phyloP scores from a whole-genome alignment of 1,284 basidiomycete genomes.

The Naganishia cerealis region DNA sequence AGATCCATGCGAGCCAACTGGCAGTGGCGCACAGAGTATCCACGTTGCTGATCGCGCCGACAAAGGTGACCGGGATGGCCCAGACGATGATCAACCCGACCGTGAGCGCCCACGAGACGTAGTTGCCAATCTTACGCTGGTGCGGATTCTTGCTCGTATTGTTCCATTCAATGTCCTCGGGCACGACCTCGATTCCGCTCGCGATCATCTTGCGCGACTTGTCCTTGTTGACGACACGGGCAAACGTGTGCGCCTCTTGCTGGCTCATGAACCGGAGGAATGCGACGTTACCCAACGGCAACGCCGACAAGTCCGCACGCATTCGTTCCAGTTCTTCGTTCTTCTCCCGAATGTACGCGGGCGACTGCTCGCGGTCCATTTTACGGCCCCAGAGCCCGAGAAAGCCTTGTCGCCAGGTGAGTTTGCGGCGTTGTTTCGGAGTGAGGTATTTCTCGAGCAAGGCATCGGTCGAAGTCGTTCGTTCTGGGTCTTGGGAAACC shows the following conservation, averaged over 20 bases:
- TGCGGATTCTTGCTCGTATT: slow-evolving; percentile 63
- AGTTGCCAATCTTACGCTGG: slow-evolving; percentile 56
- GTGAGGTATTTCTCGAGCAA: slow-evolving; percentile 56
- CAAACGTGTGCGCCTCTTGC: slow-evolving; percentile 58
- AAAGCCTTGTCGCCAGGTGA: slow-evolving; percentile 61
- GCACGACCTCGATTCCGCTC: slow-evolving; percentile 67
- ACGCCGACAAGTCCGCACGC: slow-evolving; percentile 58
- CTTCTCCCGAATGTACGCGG: slow-evolving; percentile 57
- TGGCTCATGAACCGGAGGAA: slow-evolving; percentile 73
- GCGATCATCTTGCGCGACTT: slow-evolving; percentile 52
- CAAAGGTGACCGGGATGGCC: slow-evolving; percentile 67
- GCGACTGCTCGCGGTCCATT: slow-evolving; percentile 58
- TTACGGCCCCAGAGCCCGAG: slow-evolving; percentile 59
- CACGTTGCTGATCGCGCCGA: slow-evolving; percentile 83
- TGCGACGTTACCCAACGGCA: slow-evolving; percentile 33
- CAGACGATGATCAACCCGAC: slow-evolving; percentile 60
- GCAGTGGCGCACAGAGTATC: slow-evolving; percentile 66
- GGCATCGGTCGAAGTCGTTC: slow-evolving; percentile 60
- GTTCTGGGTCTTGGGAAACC: slow-evolving; percentile 53
- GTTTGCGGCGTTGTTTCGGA: slow-evolving; percentile 55
- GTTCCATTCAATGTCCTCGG: slow-evolving; percentile 85
- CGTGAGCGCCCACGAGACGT: slow-evolving; percentile 58
- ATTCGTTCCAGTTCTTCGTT: slow-evolving; percentile 55
- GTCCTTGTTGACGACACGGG: slow-evolving; percentile 63
- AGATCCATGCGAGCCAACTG: slow-evolving; percentile 80